Base-by-base conservation (phyloP, 2,329 filamentous ascomycete genomes). In the Didymellaceae sp. region DNA sequence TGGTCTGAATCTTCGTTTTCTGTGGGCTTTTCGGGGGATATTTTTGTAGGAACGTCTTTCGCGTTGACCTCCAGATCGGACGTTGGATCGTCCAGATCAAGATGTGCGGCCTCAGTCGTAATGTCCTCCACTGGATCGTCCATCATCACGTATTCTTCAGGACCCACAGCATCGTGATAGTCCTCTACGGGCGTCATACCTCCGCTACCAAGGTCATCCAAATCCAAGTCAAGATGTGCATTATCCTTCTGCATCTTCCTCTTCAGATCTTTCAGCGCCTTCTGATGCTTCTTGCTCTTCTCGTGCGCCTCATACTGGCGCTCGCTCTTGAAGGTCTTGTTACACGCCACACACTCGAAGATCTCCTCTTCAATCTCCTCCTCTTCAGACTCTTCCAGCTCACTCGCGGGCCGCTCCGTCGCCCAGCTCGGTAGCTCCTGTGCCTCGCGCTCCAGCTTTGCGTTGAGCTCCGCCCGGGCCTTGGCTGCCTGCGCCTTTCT, bases 261-360 rank as follows among this genome's bases (percentile, higher is more conserved):
- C 63, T 85, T 86, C 30, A 99, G 75, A 54, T 91, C 84, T 59
- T 92, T 87, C 6, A 97, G 82, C 2, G 91, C 88, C 70, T 96
- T 97, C 54, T 87, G 75, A 66, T 99, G 94, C 74, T 97, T 99
- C 73, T 96, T 99, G 79, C 93, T 97, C 76, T 88, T 91, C 75
- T 97, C 92, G 65, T 99, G 94, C 3, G 89, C 87, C 65, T 95
- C 86, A 56, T 89, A 91, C 67, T 97, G 93, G 59, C 91, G 91
- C 68, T 96, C 89, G 65, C 92, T 97, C 74, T 97, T 89, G 72
- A 93, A 94, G 1, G 68, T 80, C 70, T 87, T 87, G 54, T 80
- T 76, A 64, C 85, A 87, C 6, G 82, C 82, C 25, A 87, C 81
- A 58, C 85, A 87, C 59, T 86, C 84, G 53, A 80, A 85, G 32